Base-by-base conservation (phyloP, 2,329 filamentous ascomycete species). In the Neonectria ditissima region DNA sequence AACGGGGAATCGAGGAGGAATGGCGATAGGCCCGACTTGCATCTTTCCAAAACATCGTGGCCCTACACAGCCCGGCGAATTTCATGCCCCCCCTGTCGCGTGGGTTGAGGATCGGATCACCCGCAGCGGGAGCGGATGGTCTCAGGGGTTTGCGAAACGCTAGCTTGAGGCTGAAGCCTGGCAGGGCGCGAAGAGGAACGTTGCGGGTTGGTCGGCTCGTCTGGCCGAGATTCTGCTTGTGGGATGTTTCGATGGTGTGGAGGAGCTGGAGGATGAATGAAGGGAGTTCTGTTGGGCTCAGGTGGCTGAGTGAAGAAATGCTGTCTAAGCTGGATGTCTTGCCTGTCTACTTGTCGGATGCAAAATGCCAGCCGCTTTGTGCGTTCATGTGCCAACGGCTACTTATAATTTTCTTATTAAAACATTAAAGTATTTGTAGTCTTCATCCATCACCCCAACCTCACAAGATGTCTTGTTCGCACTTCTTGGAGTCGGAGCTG, bases 121-220 rank as follows among this genome's bases (percentile, higher is more conserved):
- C n/a, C n/a, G 37, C 56, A 37, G 51, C 48, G 52, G 34, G 57
- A 55, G 62, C 59, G 55, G 51, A 61, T 64, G 14, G 61, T 55
- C 58, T 66, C 60, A 63, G 50, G 20, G 20, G 62, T 45, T 28
- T 60, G 16, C 52, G 59, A 68, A 65, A 66, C 54, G 24, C 52
- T 53, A 55, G 64, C 55, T 64, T 28, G 58, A 69, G 57, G 59
- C 54, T 68, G 58, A 55, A 47, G 34, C 22, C 37, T 34, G 44
- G 39, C 16, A 26, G n/a, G 28, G 26, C 43, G 48, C 53, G 7
- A n/a, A 39, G 50, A 47, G 52, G 37, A 28, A 26, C 47, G 45
- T 51, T 56, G 26, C 56, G 50, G 48, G 41, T 41, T 43, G 34
- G 18, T 44, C 14, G 24, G 22, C 16, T 48, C 24, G 26, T 48